These are phyloP conservation scores for Pichia heedii DNA, from an alignment of 805 yeast species.

Conservation along the genomic window DNA sequence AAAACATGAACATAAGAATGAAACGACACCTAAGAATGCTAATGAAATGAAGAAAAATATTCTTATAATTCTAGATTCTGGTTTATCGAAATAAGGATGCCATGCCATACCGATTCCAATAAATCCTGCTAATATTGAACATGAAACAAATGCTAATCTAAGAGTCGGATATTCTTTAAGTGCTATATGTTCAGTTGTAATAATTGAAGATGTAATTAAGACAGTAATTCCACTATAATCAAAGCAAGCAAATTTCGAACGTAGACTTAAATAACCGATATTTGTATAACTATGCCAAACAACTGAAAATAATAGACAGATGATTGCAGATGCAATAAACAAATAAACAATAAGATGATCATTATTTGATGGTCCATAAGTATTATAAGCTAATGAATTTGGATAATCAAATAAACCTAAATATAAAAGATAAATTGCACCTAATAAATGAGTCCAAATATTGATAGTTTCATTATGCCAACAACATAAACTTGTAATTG, in stretches of 20 bases:
- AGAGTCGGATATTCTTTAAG: constrained; percentile 49
- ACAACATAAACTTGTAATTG: constrained; percentile 50
- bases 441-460: constrained; percentile 86
- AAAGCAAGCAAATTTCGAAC: constrained; percentile 80
- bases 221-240: constrained; percentile 94
- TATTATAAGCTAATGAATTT: constrained; percentile 38
- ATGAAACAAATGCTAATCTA: constrained; percentile 42
- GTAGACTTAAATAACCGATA: constrained; percentile 50
- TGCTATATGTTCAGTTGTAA: constrained; percentile 77
- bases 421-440: constrained; percentile 50
- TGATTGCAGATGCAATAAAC: constrained; percentile 63
- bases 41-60: constrained; percentile 73
- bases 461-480: constrained; percentile 85
- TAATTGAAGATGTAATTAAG: constrained; percentile 78
- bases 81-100: constrained; percentile 86
- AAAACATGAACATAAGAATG: constrained; percentile 47
- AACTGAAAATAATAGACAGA: constrained; percentile 71
- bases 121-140: constrained; percentile 59
- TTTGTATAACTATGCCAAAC: constrained; percentile 90
- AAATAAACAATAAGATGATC: constrained; percentile 49
- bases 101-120: constrained; percentile 77
- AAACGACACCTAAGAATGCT: constrained; percentile 63
- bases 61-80: constrained; percentile 72
- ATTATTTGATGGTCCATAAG: constrained; percentile 22
- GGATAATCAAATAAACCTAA: constrained; percentile 60